Evolutionary conservation across 345 rosid species (phyloP), one percentile per base, ranked within the genome.

Genomic region (Hibiscus tridactylites): DNA sequence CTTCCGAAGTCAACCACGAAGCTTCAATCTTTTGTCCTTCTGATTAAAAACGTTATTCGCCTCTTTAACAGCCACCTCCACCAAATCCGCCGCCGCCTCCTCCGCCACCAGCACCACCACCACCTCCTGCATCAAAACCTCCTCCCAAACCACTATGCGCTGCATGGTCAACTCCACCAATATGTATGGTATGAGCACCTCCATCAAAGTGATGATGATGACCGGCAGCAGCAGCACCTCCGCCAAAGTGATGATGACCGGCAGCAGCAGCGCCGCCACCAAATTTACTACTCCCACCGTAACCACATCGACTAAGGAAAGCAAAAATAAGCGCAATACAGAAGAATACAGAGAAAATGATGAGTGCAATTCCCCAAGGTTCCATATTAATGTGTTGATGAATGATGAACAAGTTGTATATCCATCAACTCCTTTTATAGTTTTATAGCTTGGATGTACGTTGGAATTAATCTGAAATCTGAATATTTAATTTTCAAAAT

Each of bases 311-410:
- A 6, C 9, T 7, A 42, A 71, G 39, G 16, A 59, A 46, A 65
- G 24, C 29, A 0, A 33, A 5, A 4, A 76, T 8, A 39, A 49
- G 24, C 9, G 12, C 1, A 5, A 59, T 5, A 35, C 68, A 24
- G 42, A 49, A 31, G 7, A 76, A 15, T 6, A 17, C 37, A 47
- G 75, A 56, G 46, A 65, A 52, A 16, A 29, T n/a, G 47, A 71
- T 66, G 15, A 76, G 37, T 6, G 47, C 6, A 35, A 39, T 50
- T 24, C 0, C 53, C 72, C 75, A 72, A 4, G 17, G 42, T 59
- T 76, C 68, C 79, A 76, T 71, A 9, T 44, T 16, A n/a, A n/a
- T 6, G 57, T 52, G 21, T 52, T 52, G 21, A 52, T 52, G 19
- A 50, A 50, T 50, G 21, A 52, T 52, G 56, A 52, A 52, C 19